Base-by-base conservation (phyloP, 257 asterid genomes). In the Lavandula angustifolia region DNA sequence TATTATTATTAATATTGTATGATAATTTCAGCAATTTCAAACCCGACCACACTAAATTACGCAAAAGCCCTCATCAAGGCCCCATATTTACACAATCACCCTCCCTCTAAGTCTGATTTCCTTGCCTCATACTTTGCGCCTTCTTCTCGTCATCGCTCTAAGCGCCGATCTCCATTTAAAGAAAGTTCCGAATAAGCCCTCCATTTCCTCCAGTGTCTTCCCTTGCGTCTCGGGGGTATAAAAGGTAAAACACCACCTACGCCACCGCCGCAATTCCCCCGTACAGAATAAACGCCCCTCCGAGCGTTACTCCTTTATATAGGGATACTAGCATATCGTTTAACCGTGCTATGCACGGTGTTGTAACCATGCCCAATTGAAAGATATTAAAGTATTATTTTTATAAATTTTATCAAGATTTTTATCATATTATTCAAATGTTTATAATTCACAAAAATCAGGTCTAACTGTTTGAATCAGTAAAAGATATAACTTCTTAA, bases 161-260 rank as follows among this genome's bases (percentile, higher is more conserved):
- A 61, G 12, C 0, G 86, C 80, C 5, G 72, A 5, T 37, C 89
- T 80, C 96, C 94, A 88, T 4, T 63, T 75, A 10, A 70, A 78
- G 66, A 80, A 88, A 3, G 79, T 77, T 22, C 94, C 96, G 67
- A 88, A 88, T 75, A 77, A 46, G 2, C 53, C 2, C 71, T 82
- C 94, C 91, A 83, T 85, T 43, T 85, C 89, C 69, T 88, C 96
- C 0, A 87, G 79, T 1, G 85, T 80, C 58, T 66, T 83, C 9
- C 95, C 95, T 34, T 71, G 82, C 6, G 95, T 87, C 67, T 87
- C 95, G 3, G 95, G 95, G 95, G 70, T 74, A 54, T 53, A 87
- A 48, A 0, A 77, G 43, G 73, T 54, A 87, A 70, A 87, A 82
- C 66, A 79, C 80, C 54, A 75, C 49, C 53, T 67, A 81, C 5